Conservation (phyloP, 2,329 filamentous ascomycete species). For the Curvularia spicifera region DNA sequence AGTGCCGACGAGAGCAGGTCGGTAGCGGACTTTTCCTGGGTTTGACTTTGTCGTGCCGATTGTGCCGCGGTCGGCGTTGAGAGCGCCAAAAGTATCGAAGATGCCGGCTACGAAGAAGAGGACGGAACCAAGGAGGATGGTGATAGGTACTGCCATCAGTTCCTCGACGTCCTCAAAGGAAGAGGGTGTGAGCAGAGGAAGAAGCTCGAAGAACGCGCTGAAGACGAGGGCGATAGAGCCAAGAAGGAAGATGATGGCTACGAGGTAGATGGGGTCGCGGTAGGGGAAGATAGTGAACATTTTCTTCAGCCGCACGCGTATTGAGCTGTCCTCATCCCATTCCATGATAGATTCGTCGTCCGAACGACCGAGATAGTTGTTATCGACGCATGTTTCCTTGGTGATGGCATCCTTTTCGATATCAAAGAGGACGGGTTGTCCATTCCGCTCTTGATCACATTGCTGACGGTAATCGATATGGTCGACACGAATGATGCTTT, state of each 20-base stretch:
- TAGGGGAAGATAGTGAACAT: slow-evolving; percentile 36
- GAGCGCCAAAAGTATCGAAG: slow-evolving; percentile 33
- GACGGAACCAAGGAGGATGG: slow-evolving; percentile 33
- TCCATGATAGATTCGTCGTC: slow-evolving; percentile 2
- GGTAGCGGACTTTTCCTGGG: slow-evolving; percentile 22
- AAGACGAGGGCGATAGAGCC: slow-evolving; percentile 36
- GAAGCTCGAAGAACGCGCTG: slow-evolving; percentile 38
- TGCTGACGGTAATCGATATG: slow-evolving; percentile 30
- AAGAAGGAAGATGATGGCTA: slow-evolving; percentile 34
- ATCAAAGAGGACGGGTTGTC: slow-evolving; percentile 8
- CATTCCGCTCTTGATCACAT: slow-evolving; percentile 27
- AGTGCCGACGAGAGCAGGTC: slow-evolving; percentile 33
- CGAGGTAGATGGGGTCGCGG: slow-evolving; percentile 39
- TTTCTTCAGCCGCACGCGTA: slow-evolving; percentile 13
- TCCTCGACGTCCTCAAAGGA: slow-evolving; percentile 26
- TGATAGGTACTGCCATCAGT: slow-evolving; percentile 29
- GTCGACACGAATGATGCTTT: slow-evolving; percentile 28
- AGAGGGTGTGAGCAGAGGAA: slow-evolving; percentile 21
- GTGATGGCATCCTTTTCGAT: slow-evolving; percentile 2
- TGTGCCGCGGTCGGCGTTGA: slow-evolving; percentile 32
- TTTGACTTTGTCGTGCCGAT: slow-evolving; percentile 21
- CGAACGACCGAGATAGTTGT: not conserved
- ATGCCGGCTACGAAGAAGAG: slow-evolving; percentile 39
- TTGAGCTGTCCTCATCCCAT: slow-evolving; percentile 4
- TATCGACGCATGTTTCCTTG: slow-evolving; percentile 3